Base-by-base conservation (phyloP, 202 grass and related monocot species). In the Cymbopogon flexuosus region DNA sequence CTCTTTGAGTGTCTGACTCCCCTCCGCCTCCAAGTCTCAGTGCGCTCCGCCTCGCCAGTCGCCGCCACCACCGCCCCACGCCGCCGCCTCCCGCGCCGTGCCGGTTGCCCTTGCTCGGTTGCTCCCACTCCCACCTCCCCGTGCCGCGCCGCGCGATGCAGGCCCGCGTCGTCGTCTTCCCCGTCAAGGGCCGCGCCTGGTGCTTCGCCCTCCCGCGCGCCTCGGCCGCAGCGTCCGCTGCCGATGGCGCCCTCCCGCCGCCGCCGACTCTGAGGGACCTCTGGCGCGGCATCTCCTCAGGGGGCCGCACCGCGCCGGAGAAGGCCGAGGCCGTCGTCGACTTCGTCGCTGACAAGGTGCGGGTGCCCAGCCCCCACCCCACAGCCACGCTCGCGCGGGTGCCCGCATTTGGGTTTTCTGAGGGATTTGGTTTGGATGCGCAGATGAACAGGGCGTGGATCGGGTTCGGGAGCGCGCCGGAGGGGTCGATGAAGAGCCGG, bases 391-490 rank as follows among this genome's bases (percentile, higher is more conserved):
- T 8, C 75, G 7, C 9, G 60, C 31, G 4, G 76, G 19, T 42
- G 45, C 29, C 66, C 11, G 61, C 24, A 79, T 68, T 68, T 2
- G 22, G 51, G 51, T 15, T 66, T 86, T 70, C 68, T 84, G 63
- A 78, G 21, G 35, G 41, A 1, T 45, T 45, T 37, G 65, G 2
- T 41, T 70, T 57, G 7, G 62, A 27, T 27, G 72, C 62, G 75
- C 79, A 92, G 95, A 95, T 95, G 92, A 97, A 92, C 67, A 63
- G 78, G 19, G 90, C 88, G 65, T 98, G 96, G 96, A 84, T 82
- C 34, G 85, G 84, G 31, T 87, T 99, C 56, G 96, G 91, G 85
- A 99, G 82, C 54, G 90, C 92, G 70, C 90, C 90, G 36, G 77
- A 87, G 61, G 96, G 96, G 59, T 88, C 96, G 27, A 23, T 93